phyloP scores from a whole-genome alignment of 768 basidiomycete genomes.

The Udeniomyces megalosporus region DNA sequence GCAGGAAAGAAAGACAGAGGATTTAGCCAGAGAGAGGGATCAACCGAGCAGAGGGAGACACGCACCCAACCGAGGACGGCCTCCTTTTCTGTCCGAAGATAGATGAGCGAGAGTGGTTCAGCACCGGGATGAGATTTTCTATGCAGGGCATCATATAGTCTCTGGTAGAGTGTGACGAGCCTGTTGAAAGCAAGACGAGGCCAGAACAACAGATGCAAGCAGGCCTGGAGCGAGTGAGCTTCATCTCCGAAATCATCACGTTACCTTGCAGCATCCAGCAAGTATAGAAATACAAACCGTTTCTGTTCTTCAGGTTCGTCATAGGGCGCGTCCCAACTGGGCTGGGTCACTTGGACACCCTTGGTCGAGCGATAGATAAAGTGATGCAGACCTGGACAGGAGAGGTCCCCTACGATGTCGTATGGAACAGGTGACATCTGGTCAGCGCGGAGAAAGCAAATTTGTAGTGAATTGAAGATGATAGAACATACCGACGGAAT shows the following conservation, averaged over 20 bases:
- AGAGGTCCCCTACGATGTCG: constrained; percentile 55
- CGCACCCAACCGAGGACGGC: constrained; percentile 88
- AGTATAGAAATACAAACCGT: constrained; percentile 37
- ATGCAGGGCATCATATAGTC: constrained; percentile 73
- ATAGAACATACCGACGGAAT: constrained; percentile 20
- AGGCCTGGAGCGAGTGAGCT: neutral
- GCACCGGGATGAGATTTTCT: constrained; percentile 64
- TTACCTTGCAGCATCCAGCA: no score
- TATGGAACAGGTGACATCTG: no score
- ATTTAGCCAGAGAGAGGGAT: no score
- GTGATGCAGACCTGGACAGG: constrained; percentile 80
- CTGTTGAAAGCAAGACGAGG: constrained; percentile 38
- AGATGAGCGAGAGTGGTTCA: constrained; percentile 67
- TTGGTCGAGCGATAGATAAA: constrained; percentile 85
- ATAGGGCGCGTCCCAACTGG: constrained; percentile 75
- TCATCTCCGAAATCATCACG: no score
- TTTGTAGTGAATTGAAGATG: no score
- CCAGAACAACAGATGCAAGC: neutral
- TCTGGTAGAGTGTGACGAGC: constrained; percentile 72
- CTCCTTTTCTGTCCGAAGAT: constrained; percentile 68
- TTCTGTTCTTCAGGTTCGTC: constrained; percentile 43
- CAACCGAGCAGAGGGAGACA: neutral
- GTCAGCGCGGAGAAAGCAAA: no score
- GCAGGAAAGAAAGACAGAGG: neutral
- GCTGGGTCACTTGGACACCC: constrained; percentile 76